phyloP scores from a whole-genome alignment of 257 asterid genomes.

The Lithospermum erythrorhizon region DNA sequence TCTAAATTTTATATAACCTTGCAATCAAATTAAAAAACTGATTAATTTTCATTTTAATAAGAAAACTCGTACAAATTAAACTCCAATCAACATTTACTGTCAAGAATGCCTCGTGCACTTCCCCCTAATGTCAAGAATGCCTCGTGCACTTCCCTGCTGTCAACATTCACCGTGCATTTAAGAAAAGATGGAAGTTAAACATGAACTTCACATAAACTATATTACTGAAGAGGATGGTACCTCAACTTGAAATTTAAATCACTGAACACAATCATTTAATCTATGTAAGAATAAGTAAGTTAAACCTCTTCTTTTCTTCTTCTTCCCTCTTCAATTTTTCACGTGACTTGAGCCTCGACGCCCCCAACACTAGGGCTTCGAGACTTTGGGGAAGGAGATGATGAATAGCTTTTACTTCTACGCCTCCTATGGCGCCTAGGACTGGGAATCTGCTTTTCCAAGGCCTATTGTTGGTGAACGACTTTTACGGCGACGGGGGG shows the following conservation, averaged over 20 bases:
- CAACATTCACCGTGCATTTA: too few species aligned
- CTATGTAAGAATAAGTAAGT: background rate
- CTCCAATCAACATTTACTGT: too few species aligned
- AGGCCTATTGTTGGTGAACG: too few species aligned
- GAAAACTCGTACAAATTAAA: too few species aligned
- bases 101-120: background rate
- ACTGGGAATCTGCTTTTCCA: too few species aligned
- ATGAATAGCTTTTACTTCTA: constrained; percentile 48
- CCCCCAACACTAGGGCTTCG: constrained; percentile 39
- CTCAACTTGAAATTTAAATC: background rate
- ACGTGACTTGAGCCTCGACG: constrained; percentile 41
- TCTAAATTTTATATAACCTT: too few species aligned
- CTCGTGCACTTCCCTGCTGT: too few species aligned
- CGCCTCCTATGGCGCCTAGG: constrained; percentile 61
- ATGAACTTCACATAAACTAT: too few species aligned
- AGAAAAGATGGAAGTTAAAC: too few species aligned
- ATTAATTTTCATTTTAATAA: too few species aligned
- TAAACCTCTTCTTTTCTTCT: constrained; percentile 63
- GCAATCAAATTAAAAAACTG: too few species aligned
- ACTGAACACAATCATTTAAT: constrained; percentile 1
- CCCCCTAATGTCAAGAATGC: background rate
- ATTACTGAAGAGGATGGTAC: background rate
- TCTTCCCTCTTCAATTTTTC: constrained; percentile 57
- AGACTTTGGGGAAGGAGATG: constrained; percentile 51
- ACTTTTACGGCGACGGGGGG: constrained; percentile 43